Base-by-base conservation (phyloP, 106 monocot genomes). In the Ottelia alismoides region DNA sequence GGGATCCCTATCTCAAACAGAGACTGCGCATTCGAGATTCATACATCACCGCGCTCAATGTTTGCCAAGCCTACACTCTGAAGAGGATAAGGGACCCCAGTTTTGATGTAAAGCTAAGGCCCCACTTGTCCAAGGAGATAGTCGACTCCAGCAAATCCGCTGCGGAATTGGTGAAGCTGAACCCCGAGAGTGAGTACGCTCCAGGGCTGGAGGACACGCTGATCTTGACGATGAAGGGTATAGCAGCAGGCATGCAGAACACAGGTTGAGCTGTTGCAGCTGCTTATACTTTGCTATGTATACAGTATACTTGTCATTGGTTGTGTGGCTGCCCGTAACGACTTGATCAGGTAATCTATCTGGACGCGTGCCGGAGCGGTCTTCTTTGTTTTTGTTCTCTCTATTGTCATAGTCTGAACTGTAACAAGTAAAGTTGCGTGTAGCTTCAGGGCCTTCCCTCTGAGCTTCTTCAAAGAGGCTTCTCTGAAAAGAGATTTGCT, bases 221-320 rank as follows among this genome's bases (percentile, higher is more conserved):
- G 55, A 92, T 92, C 52, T 56, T 92, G 60, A 92, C 92, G 51
- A 92, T 92, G 92, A 92, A 92, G 74, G 92, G 92, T 62, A 85
- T 92, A 49, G 85, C 92, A 48, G 85, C 92, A 19, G 85, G 92
- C 27, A 51, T 92, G 86, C 85, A 86, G 62, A 92, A 92, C 70
- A 92, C 86, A 0, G 92, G 92, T 65, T 92, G n/a, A n/a, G n/a
- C n/a, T n/a, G n/a, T n/a, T n/a, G n/a, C n/a, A n/a, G n/a, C n/a
- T n/a, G n/a, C n/a, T n/a, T n/a, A n/a, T n/a, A n/a, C n/a, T n/a
- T n/a, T n/a, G n/a, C n/a, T n/a, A n/a, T n/a, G n/a, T n/a, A n/a
- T n/a, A n/a, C n/a, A n/a, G n/a, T n/a, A n/a, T n/a, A n/a, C n/a
- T n/a, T n/a, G n/a, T n/a, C n/a, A n/a, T n/a, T n/a, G n/a, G n/a